Evolutionary conservation across 345 rosid species (phyloP), one percentile per base, ranked within the genome.

Genomic region (Syzygium oleosum): DNA sequence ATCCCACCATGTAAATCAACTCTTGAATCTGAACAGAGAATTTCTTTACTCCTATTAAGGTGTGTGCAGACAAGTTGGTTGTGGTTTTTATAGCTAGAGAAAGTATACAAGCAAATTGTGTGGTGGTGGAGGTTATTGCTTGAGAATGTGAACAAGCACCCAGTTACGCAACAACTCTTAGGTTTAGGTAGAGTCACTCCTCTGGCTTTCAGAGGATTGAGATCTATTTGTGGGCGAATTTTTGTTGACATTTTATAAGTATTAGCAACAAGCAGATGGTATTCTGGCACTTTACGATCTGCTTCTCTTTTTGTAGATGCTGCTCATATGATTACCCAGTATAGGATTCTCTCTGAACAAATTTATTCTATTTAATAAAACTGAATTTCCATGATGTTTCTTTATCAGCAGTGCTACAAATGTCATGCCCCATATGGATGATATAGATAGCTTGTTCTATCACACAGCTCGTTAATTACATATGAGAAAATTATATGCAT

Each of bases 1-100:
- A 97, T 89, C 96, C 94, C 7, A 68, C 88, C 22, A n/a, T 80
- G 11, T 93, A 89, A 61, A 55, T 73, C 38, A 22, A 56, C 58
- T 52, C 87, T 41, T 41, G 13, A 15, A 11, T 73, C 49, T 73
- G 80, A 34, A 73, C 25, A 9, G 49, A 73, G 63, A 84, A 52
- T 84, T 27, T 31, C n/a, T 84, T 53, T 84, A 22, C 59, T 52
- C n/a, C 49, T 29, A 34, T 84, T 31, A 38, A 14, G 14, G 59
- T 16, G 15, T 41, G 8, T 84, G 17, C 22, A 38, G 61, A 52
- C 55, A 52, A 52, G 58, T 84, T 84, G 61, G 25, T 52, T 58
- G 54, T 84, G 80, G 46, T 73, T 73, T 68, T 9, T 34, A 73
- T 73, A 34, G 85, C 85, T 84, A 29, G 56, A 84, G 85, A 46